These are phyloP conservation scores for Alternaria sp. DNA, from an alignment of 2,329 filamentous ascomycete genomes.

Conservation along the genomic window DNA sequence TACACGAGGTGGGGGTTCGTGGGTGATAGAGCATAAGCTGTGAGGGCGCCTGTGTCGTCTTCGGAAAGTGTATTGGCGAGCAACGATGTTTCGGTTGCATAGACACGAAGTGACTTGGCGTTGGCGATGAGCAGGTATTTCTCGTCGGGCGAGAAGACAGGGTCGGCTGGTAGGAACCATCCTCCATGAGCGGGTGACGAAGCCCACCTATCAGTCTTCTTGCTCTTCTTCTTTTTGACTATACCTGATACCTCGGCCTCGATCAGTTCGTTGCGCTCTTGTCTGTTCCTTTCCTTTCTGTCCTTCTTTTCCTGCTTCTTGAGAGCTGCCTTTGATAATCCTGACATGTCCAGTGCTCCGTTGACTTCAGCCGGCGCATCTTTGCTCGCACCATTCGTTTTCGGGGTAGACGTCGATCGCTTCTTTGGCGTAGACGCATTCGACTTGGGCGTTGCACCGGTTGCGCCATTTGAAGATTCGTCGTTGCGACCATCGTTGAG, in stretches of 20 bases:
- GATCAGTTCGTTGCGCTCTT: constrained; percentile 6
- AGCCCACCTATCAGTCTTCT: constrained; percentile 31
- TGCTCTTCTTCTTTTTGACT: constrained; percentile 34
- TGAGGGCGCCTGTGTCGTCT: constrained; percentile 53
- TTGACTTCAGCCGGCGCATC: constrained; percentile 16
- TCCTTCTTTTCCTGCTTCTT: constrained; percentile 21
- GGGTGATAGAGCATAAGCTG: constrained; percentile 62
- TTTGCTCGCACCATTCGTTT: constrained; percentile 18
- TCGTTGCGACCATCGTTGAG: constrained; percentile 21
- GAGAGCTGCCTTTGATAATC: constrained; percentile 10
- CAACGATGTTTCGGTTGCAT: constrained; percentile 81
- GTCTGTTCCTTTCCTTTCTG: constrained; percentile 18
- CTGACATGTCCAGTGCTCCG: constrained; percentile 2
- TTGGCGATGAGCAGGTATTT: constrained; percentile 76
- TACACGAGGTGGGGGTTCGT: constrained; percentile 62
- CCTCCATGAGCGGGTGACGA: constrained; percentile 62
- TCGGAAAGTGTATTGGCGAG: constrained; percentile 74
- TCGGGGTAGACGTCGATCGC: constrained; percentile 18
- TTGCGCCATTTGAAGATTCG: constrained; percentile 20
- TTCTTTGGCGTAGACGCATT: constrained; percentile 23
- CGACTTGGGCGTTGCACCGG: constrained; percentile 23
- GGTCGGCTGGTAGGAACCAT: constrained; percentile 63
- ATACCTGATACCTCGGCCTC: constrained; percentile 2
- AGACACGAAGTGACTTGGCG: constrained; percentile 78
- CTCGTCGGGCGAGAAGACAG: constrained; percentile 66